phyloP scores from a whole-genome alignment of 176 grass and related monocot species.

The Hordeum marinum region DNA sequence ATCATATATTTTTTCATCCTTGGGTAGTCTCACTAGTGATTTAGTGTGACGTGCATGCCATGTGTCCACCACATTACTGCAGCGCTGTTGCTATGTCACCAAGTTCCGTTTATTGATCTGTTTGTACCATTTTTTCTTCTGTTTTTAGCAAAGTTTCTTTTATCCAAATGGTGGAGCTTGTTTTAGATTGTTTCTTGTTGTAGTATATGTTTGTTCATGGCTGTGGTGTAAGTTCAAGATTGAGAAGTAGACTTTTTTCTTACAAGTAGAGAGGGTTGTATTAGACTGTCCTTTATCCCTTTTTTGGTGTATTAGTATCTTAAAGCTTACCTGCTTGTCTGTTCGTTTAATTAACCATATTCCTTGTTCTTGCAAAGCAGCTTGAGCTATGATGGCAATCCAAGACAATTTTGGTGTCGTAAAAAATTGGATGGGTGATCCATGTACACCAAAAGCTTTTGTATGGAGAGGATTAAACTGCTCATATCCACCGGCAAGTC shows the following conservation, averaged over 20 bases:
- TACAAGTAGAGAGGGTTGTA: too few relatives aligned
- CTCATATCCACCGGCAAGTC: conserved; percentile 2
- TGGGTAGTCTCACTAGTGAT: neutral
- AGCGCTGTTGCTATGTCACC: neutral
- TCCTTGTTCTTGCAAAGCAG: conserved; percentile 4
- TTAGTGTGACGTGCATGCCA: neutral
- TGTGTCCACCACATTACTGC: neutral
- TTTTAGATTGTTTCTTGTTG: neutral
- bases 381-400: conserved; percentile 30
- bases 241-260: neutral
- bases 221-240: neutral
- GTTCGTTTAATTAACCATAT: neutral
- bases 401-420: conserved; percentile 26
- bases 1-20: neutral
- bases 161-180: neutral
- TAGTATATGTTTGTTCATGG: neutral
- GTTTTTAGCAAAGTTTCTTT: neutral
- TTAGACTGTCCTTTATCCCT: neutral
- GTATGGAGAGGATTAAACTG: conserved; percentile 27
- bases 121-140: neutral
- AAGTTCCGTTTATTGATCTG: neutral
- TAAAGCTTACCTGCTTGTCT: neutral
- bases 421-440: conserved; percentile 34
- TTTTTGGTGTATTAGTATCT: neutral
- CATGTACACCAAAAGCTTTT: conserved; percentile 28